Evolutionary conservation across 1,284 basidiomycete species (phyloP), one percentile per base, ranked within the genome.

Genomic region (Afroboletus lepidellus): DNA sequence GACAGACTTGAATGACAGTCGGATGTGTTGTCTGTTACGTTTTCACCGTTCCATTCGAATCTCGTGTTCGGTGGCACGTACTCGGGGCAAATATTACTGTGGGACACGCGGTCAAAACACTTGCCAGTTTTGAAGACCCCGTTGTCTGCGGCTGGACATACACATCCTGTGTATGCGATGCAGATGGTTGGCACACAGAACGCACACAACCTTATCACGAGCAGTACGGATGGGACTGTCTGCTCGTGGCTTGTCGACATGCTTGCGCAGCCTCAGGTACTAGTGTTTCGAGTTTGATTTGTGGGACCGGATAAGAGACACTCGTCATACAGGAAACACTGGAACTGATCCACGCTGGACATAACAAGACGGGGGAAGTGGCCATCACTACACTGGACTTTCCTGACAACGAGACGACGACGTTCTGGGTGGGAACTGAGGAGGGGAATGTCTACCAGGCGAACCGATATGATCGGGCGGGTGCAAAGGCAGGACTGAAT

Each of bases 231-330:
- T 68, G 97, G 97, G 0, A 89, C 89, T 21, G 91, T 99, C 4
- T 99, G 97, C 70, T 92, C 90, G 65, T 99, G 97, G 97, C 78
- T 96, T 34, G 89, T 98, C 3, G 97, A 99, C 73, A 98, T 99
- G 94, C 83, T 99, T 30, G 93, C 95, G 2, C 90, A 94, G 64
- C 97, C 97, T 5, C 94, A 96, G 77, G 92, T 92, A 62, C 21
- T 68, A 59, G 15, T 39, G 9, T 45, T 44, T 21, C 1, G 20
- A 18, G 24, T 21, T 20, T 30, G 34, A 33, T 30, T 8, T 41
- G 18, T 11, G 18, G 8, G 36, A 37, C 2, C 29, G 0, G 24
- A 43, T 16, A 2, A 25, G 39, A 48, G 51, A 66, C 21, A 7
- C 25, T n/a, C 44, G 13, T 25, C 48, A 5, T 49, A 13, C 43